These are phyloP conservation scores for Chaetomidium leptoderma DNA, from an alignment of 495 filamentous ascomycete species.

Conservation along the genomic window DNA sequence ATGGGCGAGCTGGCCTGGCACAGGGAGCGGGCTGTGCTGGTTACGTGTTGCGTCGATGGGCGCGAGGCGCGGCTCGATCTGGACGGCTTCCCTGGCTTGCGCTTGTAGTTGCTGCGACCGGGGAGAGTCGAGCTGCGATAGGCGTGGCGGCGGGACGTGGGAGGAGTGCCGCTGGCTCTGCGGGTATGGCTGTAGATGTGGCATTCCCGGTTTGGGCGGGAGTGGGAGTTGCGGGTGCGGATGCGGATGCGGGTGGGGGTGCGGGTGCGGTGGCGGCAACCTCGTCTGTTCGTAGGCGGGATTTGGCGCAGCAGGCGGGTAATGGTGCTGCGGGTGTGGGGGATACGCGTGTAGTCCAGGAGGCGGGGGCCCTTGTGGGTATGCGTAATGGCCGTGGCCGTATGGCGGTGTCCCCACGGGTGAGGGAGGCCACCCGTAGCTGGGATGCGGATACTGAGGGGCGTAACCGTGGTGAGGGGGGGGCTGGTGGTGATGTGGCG, in stretches of 20 bases:
- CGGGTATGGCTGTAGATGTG: conserved; percentile 22
- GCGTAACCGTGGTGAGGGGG: conserved; percentile 45
- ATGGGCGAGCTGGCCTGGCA: neutral
- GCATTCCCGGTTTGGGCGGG: conserved; percentile 9
- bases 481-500: conserved; percentile 35
- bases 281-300: conserved; percentile 18
- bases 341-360: conserved; percentile 2
- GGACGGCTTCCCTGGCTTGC: conserved; percentile 33
- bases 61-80: conserved; percentile 34
- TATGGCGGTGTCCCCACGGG: conserved; percentile 47
- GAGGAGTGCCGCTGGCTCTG: conserved; percentile 26
- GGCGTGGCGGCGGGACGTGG: conserved; percentile 17
- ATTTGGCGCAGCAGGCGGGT: conserved; percentile 7
- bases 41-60: conserved; percentile 23
- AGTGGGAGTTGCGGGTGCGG: conserved; percentile 8
- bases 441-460: conserved; percentile 39
- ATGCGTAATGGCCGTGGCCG: conserved; percentile 27
- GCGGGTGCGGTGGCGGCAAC: conserved; percentile 9
- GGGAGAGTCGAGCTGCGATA: conserved; percentile 30
- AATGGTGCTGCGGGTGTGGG: conserved; percentile 20
- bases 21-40: conserved; percentile 9
- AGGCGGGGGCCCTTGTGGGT: conserved; percentile 14
- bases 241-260: neutral
- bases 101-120: conserved; percentile 38
- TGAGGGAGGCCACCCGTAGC: conserved; percentile 64